phyloP scores from a whole-genome alignment of 1,284 basidiomycete genomes.

The Phlebopus sp. region DNA sequence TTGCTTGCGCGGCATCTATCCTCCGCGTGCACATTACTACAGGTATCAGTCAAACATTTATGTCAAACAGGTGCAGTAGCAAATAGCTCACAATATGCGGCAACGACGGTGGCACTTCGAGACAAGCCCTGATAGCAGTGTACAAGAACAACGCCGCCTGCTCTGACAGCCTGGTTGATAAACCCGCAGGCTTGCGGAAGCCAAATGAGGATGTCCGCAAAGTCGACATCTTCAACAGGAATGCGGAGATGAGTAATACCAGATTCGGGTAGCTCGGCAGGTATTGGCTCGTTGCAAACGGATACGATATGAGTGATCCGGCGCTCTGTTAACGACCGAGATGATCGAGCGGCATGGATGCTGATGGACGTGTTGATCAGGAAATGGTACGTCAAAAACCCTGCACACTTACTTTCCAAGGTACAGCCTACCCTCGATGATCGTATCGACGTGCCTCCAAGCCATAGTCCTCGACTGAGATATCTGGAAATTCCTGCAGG shows the following conservation, averaged over 20 bases:
- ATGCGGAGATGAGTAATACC: constrained; percentile 70
- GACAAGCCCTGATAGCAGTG: constrained; percentile 84
- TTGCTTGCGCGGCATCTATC: constrained; percentile 55
- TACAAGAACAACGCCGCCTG: constrained; percentile 75
- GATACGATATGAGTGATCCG: constrained; percentile 76
- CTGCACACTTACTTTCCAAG: constrained; percentile 65
- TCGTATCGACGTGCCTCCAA: constrained; percentile 72
- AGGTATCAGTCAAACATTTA: constrained; percentile 9
- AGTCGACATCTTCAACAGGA: constrained; percentile 76
- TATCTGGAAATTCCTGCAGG: constrained; percentile 28
- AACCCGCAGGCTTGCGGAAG: constrained; percentile 76
- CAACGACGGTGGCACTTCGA: constrained; percentile 77
- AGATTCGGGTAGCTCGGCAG: constrained; percentile 70
- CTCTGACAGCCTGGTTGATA: constrained; percentile 68
- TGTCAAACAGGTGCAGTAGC: constrained; percentile 1
- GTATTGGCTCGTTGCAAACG: constrained; percentile 69
- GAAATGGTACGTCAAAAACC: constrained; percentile 23
- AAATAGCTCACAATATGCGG: constrained; percentile 67
- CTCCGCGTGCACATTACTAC: constrained; percentile 73
- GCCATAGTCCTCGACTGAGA: constrained; percentile 40
- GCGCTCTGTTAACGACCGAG: constrained; percentile 70
- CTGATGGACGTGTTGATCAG: constrained; percentile 38
- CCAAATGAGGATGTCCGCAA: constrained; percentile 78
- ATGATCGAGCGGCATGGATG: constrained; percentile 67
- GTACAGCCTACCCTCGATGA: constrained; percentile 67